These are phyloP conservation scores for Penicillium alfredii DNA, from an alignment of 495 filamentous ascomycete species.

Conservation along the genomic window DNA sequence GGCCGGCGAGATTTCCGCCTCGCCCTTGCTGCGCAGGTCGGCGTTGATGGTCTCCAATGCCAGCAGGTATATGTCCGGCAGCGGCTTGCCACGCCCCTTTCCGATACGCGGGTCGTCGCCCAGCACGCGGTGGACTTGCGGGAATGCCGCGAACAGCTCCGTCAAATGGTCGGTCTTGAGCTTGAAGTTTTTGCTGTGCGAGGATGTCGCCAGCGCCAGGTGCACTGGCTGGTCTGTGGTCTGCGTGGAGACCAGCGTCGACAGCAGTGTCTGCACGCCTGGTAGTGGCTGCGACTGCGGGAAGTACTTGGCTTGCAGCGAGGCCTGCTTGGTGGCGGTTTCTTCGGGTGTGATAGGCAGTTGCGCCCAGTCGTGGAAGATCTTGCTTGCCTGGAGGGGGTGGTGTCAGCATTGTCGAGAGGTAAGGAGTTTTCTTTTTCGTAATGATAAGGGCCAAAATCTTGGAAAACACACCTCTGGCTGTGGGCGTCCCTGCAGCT, in stretches of 20 bases:
- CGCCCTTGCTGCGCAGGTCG: slow-evolving; percentile 50
- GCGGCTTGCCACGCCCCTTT: slow-evolving; percentile 78
- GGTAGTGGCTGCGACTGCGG: slow-evolving; percentile 68
- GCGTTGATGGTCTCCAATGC: slow-evolving; percentile 82
- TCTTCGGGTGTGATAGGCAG: slow-evolving; percentile 67
- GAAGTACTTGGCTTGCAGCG: slow-evolving; percentile 66
- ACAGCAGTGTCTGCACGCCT: slow-evolving; percentile 66
- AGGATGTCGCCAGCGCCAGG: slow-evolving; percentile 83
- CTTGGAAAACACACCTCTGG: slow-evolving; percentile 47
- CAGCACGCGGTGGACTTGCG: slow-evolving; percentile 59
- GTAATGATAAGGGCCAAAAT: no score
- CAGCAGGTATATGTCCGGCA: slow-evolving; percentile 90
- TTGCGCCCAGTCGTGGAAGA: slow-evolving; percentile 79
- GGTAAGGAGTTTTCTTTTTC: no score
- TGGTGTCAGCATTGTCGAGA: slow-evolving; percentile 1
- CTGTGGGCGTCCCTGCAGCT: slow-evolving; percentile 85
- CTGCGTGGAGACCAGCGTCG: slow-evolving; percentile 38
- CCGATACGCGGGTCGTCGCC: slow-evolving; percentile 84
- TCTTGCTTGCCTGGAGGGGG: slow-evolving; percentile 34
- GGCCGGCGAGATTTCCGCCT: slow-evolving; percentile 65
- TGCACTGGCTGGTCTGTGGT: slow-evolving; percentile 51
- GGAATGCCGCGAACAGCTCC: slow-evolving; percentile 70
- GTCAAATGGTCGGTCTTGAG: slow-evolving; percentile 74
- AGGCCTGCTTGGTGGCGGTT: slow-evolving; percentile 51
- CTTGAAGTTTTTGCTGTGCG: slow-evolving; percentile 60